Base-by-base conservation (phyloP, 805 yeast genomes). In the Saccharomycopsis capsularis region DNA sequence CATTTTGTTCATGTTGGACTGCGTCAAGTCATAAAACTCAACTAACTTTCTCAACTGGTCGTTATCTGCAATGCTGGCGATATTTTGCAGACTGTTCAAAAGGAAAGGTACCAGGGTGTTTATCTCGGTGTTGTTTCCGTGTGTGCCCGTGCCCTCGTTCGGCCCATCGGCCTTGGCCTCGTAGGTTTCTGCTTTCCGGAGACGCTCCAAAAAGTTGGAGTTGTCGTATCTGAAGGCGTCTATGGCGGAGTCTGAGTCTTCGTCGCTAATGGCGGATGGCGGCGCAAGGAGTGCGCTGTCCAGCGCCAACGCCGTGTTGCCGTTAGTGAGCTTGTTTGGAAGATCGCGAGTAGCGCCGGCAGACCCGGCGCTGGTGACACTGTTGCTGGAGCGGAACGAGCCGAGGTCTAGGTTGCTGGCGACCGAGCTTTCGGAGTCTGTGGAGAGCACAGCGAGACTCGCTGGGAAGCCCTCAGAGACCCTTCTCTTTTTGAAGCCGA, bases 211-310 rank as follows among this genome's bases (percentile, higher is more conserved):
- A 21, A 48, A 42, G n/a, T 27, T 42, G 16, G 44, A 38, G 15
- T 48, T 27, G 22, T 48, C 52, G 27, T 48, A 48, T 18, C 52
- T n/a, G 36, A 48, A 48, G 6, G 48, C 52, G 25, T 48, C 52
- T 11, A 42, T 42, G 4, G 46, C 46, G 4, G 25, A 32, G 24
- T 42, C 46, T 9, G 38, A 34, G 19, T 21, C 29, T 13, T 34
- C 38, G 32, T 13, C 13, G 7, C 7, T 13, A 29, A 29, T 29
- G n/a, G n/a, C n/a, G n/a, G n/a, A n/a, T n/a, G n/a, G n/a, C n/a
- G n/a, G n/a, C n/a, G n/a, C n/a, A n/a, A n/a, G n/a, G n/a, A n/a
- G n/a, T n/a, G n/a, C n/a, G n/a, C n/a, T n/a, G n/a, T n/a, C n/a
- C n/a, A n/a, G n/a, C 6, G 6, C n/a, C 19, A 34, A n/a, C 5